Percentiles rank a stretch among this genome's conserved stretches.
Conservation (phyloP, 2,329 filamentous ascomycete species). For the Pseudogymnoascus sp. region DNA sequence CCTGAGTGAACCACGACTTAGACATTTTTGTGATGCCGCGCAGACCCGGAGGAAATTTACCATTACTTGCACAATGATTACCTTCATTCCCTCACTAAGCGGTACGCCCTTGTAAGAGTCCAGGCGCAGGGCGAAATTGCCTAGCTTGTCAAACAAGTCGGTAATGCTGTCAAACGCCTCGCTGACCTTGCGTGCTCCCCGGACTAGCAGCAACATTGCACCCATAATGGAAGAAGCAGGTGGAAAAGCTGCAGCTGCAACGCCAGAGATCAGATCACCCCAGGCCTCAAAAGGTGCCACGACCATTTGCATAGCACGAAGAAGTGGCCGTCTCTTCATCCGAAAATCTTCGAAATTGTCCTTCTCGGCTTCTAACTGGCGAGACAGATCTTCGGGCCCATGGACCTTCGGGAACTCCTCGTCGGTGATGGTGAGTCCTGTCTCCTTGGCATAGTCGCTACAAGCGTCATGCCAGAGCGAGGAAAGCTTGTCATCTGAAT, state of each 20-base stretch:
- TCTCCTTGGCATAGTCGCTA: constrained; percentile 4
- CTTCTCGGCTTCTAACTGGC: not conserved
- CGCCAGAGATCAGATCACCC: not conserved
- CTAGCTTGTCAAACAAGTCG: not conserved
- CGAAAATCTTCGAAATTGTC: constrained; percentile 6
- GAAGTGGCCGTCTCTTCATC: not conserved
- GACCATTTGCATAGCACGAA: constrained; percentile 7
- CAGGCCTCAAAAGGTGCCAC: not conserved
- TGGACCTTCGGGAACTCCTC: not conserved
- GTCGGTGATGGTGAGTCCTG: not conserved
- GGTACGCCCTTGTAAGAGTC: not conserved
- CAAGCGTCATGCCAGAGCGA: not conserved
- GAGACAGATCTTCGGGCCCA: not conserved
- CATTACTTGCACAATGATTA: not conserved
- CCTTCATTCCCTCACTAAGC: not conserved
- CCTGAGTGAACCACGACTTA: not conserved
- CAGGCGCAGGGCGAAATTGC: not conserved
- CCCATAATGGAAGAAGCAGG: not conserved
- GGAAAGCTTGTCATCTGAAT: not conserved
- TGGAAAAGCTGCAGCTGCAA: not conserved
- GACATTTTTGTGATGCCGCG: not conserved
- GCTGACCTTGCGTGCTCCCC: not conserved
- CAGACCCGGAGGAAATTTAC: not conserved
- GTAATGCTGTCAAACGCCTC: not conserved
- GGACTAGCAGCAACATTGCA: not conserved